Evolutionary conservation across 2,329 filamentous ascomycete genomes (phyloP), one percentile per base, ranked within the genome.

Genomic region (Pseudofabraea citricarpa): DNA sequence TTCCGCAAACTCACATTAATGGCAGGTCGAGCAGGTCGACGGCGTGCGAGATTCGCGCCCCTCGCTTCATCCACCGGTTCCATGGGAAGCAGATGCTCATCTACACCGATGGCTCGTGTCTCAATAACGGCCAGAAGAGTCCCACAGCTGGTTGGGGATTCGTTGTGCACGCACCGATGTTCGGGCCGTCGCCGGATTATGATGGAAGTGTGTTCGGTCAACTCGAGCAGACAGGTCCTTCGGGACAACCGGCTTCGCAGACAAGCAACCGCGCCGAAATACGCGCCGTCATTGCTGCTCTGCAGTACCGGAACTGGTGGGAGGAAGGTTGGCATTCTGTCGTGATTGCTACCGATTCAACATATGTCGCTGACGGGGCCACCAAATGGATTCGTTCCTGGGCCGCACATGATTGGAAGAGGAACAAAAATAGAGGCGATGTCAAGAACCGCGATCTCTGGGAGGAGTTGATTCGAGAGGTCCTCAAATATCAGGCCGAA

Each of bases 231-330:
- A 42, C 58, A 26, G 71, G 73, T 0, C 71, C 70, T 3, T 68
- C 57, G 36, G 68, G 66, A 10, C 56, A 65, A 19, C n/a, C 41
- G 0, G 43, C 55, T 32, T 37, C 50, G 6, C 68, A 72, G 46
- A 77, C 65, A 16, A 77, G 66, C 61, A 74, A 77, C 50, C 66
- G 75, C 5, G 77, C 77, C 3, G 73, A 79, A 55, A 66, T 81
- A 6, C 75, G 74, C 9, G 75, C 74, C 5, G 71, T 71, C 5
- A 69, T 77, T 37, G 71, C 65, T 4, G 77, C 69, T 4, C 62
- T 79, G 19, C 61, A 66, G 20, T 69, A 64, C 50, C 59, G 65
- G 3, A 8, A 54, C 47, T 77, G 73, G 74, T n/a, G 10, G 0
- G 58, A 53, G 5, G 71, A 76, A 47, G 68, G 43, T 60, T 61